These are phyloP conservation scores for Dothiorella sarmentorum DNA, from an alignment of 2,329 filamentous ascomycete genomes.

Conservation along the genomic window DNA sequence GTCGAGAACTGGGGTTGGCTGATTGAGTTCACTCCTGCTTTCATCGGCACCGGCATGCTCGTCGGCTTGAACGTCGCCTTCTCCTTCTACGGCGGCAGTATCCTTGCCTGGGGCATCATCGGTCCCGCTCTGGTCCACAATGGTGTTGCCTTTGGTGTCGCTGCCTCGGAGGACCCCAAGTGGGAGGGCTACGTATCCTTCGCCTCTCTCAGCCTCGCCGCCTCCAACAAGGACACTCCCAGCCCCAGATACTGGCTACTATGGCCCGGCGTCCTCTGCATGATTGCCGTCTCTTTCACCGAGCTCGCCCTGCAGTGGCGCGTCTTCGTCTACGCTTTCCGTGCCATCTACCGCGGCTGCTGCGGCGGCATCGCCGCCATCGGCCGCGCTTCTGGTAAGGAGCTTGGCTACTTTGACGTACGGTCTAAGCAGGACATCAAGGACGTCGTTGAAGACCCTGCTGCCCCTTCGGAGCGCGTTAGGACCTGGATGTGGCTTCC, in stretches of 20 bases:
- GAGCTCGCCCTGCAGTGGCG: constrained; percentile 44
- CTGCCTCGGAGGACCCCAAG: constrained; percentile 36
- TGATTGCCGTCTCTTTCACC: constrained; percentile 51
- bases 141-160: constrained; percentile 45
- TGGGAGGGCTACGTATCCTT: constrained; percentile 45
- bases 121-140: constrained; percentile 56
- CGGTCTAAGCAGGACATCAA: constrained; percentile 38
- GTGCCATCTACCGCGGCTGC: constrained; percentile 48
- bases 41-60: constrained; percentile 45
- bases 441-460: constrained; percentile 50
- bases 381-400: constrained; percentile 42
- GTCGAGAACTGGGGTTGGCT: constrained; percentile 62
- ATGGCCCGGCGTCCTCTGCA: constrained; percentile 50
- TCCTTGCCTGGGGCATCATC: constrained; percentile 57
- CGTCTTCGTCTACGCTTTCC: constrained; percentile 47
- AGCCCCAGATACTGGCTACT: constrained; percentile 52
- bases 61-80: constrained; percentile 57
- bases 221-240: constrained; percentile 42
- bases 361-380: constrained; percentile 42
- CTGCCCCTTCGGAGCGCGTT: constrained; percentile 47
- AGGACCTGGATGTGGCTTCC: constrained; percentile 53
- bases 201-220: constrained; percentile 34
- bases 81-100: constrained; percentile 56
- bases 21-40: constrained; percentile 58
- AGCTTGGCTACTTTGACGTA: constrained; percentile 43